Evolutionary conservation across 2,329 filamentous ascomycete genomes (phyloP), one percentile per base, ranked within the genome.

Genomic region (Teratosphaeria zuluensis): DNA sequence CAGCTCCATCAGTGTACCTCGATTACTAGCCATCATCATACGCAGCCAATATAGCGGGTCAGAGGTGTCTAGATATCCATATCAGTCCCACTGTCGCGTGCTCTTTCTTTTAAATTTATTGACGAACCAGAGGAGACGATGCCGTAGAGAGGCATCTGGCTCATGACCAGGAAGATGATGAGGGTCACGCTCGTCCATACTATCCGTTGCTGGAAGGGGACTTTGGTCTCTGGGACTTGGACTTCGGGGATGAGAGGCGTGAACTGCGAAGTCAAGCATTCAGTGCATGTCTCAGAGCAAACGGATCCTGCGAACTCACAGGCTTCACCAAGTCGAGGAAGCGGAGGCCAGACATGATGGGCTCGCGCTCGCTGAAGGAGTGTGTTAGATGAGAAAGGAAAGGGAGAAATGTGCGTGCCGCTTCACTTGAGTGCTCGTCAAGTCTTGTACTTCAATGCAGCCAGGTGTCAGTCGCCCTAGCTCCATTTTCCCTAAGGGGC

Each of bases 1-100:
- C 56, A 75, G 62, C 62, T 75, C 73, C 72, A 74, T 74, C 19
- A 75, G 64, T 14, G 72, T 74, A 59, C 73, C 73, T 55, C 73
- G 86, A 77, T 99, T 99, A 88, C 90, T 96, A 73, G 94, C 94
- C 84, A 97, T 86, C 86, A 99, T 96, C 92, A 99, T 97, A 78
- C 94, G 89, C 73, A 99, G 84, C 94, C 94, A 99, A 85, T 99
- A 99, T 72, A 99, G 83, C 69, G 94, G 95, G 80, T 99, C 95
- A 62, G 94, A 97, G 70, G 91, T 96, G 71, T 79, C 77, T 55
- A 19, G 5, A 46, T 55, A 35, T 30, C 35, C 19, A 48, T n/a
- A 38, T 28, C 38, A 32, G 38, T 19, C 9, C 54, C 31, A 21
- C 42, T 48, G 42, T 48, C 42, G 42, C 72, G 60, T 28, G 11